These are phyloP conservation scores for Pleurotus tuber-regium DNA, from an alignment of 768 basidiomycete genomes.

Conservation along the genomic window DNA sequence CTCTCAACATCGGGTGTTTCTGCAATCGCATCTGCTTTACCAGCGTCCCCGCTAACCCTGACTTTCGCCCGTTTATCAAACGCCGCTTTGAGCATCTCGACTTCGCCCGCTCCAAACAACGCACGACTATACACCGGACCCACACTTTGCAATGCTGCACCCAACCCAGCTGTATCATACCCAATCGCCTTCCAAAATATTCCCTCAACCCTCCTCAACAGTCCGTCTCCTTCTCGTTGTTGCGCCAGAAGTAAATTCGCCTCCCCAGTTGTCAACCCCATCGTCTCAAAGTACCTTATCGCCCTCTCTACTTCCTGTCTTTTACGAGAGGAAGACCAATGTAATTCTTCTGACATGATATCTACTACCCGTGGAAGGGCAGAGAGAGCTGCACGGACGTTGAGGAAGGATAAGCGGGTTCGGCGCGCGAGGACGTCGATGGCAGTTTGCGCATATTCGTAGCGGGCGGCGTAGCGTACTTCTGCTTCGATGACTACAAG, in stretches of 20 bases:
- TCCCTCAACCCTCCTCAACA: conserved; percentile 19
- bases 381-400: conserved; percentile 80
- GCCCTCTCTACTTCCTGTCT: conserved; percentile 56
- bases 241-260: conserved; percentile 23
- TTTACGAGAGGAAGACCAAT: conserved; percentile 66
- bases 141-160: conserved; percentile 11
- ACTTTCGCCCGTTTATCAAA: conserved; percentile 32
- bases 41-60: conserved; percentile 13
- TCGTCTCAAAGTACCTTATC: conserved; percentile 70
- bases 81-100: conserved; percentile 35
- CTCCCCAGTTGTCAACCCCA: conserved; percentile 74
- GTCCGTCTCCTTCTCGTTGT: conserved; percentile 15
- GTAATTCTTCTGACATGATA: conserved; percentile 85
- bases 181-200: conserved; percentile 31
- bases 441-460: conserved; percentile 93
- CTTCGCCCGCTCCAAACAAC: conserved; percentile 44
- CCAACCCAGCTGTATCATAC: conserved; percentile 30
- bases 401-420: conserved; percentile 90
- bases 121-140: conserved; percentile 33
- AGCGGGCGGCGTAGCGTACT: conserved; percentile 80
- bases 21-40: too few relatives aligned
- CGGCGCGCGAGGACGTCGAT: conserved; percentile 91
- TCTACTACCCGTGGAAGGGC: conserved; percentile 86
- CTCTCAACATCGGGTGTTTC: too few relatives aligned
- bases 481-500: conserved; percentile 93